Conservation (phyloP, 1,284 basidiomycete species). For the Apiotrichum sp. region DNA sequence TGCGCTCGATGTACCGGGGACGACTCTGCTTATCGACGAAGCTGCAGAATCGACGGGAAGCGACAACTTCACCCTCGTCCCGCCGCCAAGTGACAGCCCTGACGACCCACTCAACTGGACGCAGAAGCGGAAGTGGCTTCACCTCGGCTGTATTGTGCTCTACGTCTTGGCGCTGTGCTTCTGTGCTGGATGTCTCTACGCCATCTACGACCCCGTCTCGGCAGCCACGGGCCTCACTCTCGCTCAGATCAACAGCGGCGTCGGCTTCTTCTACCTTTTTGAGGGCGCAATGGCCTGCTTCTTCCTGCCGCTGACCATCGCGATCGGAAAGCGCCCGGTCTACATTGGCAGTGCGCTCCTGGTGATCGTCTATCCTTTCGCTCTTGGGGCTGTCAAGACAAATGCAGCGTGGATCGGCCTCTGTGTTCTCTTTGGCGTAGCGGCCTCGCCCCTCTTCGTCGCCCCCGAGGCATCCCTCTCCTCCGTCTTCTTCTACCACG, state of each 20-base stretch:
- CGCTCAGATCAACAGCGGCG: constrained; percentile 24
- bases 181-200: constrained; percentile 17
- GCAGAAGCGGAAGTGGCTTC: constrained; percentile 15
- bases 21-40: constrained; percentile 10
- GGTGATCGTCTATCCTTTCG: constrained; percentile 1
- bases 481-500: constrained; percentile 24
- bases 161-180: constrained; percentile 15
- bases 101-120: constrained; percentile 26
- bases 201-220: constrained; percentile 23
- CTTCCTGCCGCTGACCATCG: constrained; percentile 18
- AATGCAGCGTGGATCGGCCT: constrained; percentile 17
- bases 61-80: constrained; percentile 17
- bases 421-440: constrained; percentile 18
- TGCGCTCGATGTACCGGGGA: constrained; percentile 16
- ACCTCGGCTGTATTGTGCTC: constrained; percentile 15
- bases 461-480: constrained; percentile 22
- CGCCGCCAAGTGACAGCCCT: constrained; percentile 14
- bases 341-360: constrained; percentile 15
- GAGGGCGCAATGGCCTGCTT: constrained; percentile 21
- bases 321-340: constrained; percentile 28
- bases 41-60: constrained; percentile 4
- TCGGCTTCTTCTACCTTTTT: constrained; percentile 26
- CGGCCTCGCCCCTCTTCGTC: constrained; percentile 21
- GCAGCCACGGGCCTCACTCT: constrained; percentile 21
- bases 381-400: background rate